Percentiles rank a stretch among this genome's conserved stretches.
Conservation (phyloP, 2,329 filamentous ascomycete genomes). For the Aspergillus alliaceus region DNA sequence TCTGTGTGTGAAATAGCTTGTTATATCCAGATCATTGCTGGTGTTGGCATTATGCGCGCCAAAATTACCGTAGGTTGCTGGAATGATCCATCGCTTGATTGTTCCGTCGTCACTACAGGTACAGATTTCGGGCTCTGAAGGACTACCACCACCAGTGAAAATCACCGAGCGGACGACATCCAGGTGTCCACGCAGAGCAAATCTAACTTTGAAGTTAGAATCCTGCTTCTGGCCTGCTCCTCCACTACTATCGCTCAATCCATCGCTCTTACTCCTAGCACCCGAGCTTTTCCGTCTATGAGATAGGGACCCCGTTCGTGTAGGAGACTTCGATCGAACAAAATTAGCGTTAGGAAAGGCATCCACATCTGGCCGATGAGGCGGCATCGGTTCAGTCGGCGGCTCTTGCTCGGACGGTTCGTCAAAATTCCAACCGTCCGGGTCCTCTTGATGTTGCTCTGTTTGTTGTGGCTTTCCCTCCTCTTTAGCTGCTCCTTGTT, state of each 20-base stretch:
- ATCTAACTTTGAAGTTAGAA: constrained; percentile 85
- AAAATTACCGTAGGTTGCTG: constrained; percentile 70
- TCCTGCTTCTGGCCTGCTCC: constrained; percentile 58
- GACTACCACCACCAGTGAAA: constrained; percentile 93
- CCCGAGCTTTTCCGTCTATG: constrained; percentile 81
- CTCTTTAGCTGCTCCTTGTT: constrained; percentile 49
- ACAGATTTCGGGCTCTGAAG: constrained; percentile 93
- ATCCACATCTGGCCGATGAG: constrained; percentile 78
- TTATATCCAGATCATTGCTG: constrained; percentile 81
- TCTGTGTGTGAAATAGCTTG: constrained; percentile 90
- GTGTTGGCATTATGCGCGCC: constrained; percentile 53
- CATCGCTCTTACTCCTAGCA: constrained; percentile 63
- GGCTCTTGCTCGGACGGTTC: constrained; percentile 62
- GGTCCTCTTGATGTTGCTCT: constrained; percentile 52
- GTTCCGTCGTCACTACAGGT: constrained; percentile 94
- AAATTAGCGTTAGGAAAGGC: constrained; percentile 79
- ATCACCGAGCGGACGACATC: constrained; percentile 93
- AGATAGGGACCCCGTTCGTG: constrained; percentile 61
- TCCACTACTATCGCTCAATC: constrained; percentile 62
- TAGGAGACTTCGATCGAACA: constrained; percentile 77
- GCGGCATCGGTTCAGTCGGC: constrained; percentile 47
- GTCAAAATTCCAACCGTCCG: constrained; percentile 91
- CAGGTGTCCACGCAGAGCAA: constrained; percentile 86
- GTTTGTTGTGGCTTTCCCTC: constrained; percentile 47
- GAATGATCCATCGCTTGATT: constrained; percentile 96